Percentiles rank a stretch among this genome's conserved stretches.
These are phyloP conservation scores for Cymbopogon citratus DNA, from an alignment of 176 grass and related monocot species.

Conservation along the genomic window DNA sequence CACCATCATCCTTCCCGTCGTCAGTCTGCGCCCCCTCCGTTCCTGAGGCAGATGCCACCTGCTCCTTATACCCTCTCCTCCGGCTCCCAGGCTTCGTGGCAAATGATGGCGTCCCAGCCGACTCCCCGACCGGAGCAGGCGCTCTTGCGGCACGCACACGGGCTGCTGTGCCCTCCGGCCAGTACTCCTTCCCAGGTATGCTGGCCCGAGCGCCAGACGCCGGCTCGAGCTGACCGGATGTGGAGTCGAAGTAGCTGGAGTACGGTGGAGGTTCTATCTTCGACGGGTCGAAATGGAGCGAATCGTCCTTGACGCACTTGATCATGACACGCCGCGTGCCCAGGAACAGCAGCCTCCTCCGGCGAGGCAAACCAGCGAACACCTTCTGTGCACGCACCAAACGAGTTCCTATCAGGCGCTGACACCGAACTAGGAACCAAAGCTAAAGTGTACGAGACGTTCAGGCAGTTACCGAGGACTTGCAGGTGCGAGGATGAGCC, in stretches of 20 bases:
- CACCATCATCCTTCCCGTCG: constrained; percentile 6
- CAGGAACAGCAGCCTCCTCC: constrained; percentile 9
- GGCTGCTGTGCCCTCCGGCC: constrained; percentile 83
- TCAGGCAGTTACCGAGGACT: constrained; percentile 15
- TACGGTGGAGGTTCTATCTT: constrained; percentile 79
- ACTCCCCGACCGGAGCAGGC: constrained; percentile 58
- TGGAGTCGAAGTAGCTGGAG: constrained; percentile 75
- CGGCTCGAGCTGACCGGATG: constrained; percentile 79
- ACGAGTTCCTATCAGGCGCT: not conserved
- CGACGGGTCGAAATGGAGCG: constrained; percentile 58
- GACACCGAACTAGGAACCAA: not conserved
- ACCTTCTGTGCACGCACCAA: constrained; percentile 34
- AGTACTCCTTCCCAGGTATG: constrained; percentile 72
- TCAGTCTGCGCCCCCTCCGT: constrained; percentile 26
- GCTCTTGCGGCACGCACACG: constrained; percentile 69
- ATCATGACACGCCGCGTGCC: constrained; percentile 9
- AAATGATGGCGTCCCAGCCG: constrained; percentile 61
- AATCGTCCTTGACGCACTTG: constrained; percentile 56
- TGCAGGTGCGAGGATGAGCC: constrained; percentile 1
- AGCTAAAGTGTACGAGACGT: not conserved
- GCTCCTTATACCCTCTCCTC: constrained; percentile 58
- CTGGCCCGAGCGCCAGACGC: constrained; percentile 71
- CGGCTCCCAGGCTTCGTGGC: constrained; percentile 75
- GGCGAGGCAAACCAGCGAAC: constrained; percentile 34
- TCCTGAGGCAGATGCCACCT: constrained; percentile 15